phyloP scores from a whole-genome alignment of 306 rosid genomes.

The Acacia confusa region DNA sequence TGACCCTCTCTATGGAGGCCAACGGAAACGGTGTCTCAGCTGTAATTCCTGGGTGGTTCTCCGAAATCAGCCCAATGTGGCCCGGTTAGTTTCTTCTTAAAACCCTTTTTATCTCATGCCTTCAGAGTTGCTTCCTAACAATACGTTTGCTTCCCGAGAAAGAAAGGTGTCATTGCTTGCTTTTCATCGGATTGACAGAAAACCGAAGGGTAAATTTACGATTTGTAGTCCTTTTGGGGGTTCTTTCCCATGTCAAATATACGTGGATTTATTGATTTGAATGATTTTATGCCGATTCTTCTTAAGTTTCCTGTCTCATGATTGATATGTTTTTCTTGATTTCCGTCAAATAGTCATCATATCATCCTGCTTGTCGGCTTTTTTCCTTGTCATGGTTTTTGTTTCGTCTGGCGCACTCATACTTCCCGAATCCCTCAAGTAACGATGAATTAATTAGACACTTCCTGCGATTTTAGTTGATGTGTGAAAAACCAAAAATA shows the following conservation, averaged over 20 bases:
- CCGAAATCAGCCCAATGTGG: constrained; percentile 99
- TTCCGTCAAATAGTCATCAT: background rate
- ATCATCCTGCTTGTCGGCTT: background rate
- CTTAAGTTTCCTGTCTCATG: background rate
- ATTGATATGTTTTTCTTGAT: background rate
- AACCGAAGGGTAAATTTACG: background rate
- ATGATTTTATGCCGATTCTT: constrained; percentile 7
- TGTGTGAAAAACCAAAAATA: background rate
- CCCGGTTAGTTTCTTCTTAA: constrained; percentile 65
- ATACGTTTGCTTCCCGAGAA: constrained; percentile 28
- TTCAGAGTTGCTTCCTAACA: background rate
- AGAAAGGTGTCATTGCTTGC: background rate
- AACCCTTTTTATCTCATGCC: constrained; percentile 16
- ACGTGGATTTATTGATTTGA: constrained; percentile 27
- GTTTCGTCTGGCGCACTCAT: background rate
- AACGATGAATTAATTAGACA: background rate
- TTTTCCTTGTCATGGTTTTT: background rate
- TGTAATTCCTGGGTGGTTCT: constrained; percentile 95
- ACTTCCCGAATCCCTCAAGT: background rate
- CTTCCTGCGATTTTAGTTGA: background rate
- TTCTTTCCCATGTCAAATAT: background rate
- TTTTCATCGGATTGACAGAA: constrained; percentile 14
- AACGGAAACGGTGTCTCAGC: constrained; percentile 50
- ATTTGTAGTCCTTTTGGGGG: background rate
- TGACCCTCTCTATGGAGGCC: constrained; percentile 43